These are phyloP conservation scores for Leccinum arenicola DNA, from an alignment of 768 basidiomycete genomes.

Conservation along the genomic window DNA sequence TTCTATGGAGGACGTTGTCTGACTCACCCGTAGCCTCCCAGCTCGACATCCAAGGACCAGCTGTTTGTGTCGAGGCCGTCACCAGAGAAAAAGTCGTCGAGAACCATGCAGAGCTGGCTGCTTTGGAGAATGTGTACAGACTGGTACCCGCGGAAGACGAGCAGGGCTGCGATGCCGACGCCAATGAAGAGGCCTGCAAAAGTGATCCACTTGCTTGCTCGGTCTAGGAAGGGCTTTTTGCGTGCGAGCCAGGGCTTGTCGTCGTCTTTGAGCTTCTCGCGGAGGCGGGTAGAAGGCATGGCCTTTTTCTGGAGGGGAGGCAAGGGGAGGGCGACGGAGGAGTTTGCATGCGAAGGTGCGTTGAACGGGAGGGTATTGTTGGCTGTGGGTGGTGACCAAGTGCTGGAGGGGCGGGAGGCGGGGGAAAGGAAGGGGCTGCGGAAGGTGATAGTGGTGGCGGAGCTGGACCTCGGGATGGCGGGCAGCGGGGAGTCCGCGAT, in stretches of 20 bases:
- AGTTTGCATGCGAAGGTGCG: slow-evolving; percentile 29
- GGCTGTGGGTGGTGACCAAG: slow-evolving; percentile 61
- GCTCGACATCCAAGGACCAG: slow-evolving; percentile 50
- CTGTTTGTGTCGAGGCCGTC: slow-evolving; percentile 39
- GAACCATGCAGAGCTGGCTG: slow-evolving; percentile 40
- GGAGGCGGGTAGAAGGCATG: slow-evolving; percentile 47
- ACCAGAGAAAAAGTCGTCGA: slow-evolving; percentile 48
- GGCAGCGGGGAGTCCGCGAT: slow-evolving; percentile 11
- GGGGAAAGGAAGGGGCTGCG: slow-evolving; percentile 70
- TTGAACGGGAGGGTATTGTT: slow-evolving; percentile 22
- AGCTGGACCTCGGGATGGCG: slow-evolving; percentile 39
- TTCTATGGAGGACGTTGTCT: not conserved
- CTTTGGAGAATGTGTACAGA: slow-evolving; percentile 36
- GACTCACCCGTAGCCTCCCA: slow-evolving; percentile 51
- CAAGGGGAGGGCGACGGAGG: slow-evolving; percentile 35
- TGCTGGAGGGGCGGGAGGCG: slow-evolving; percentile 57
- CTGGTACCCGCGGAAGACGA: slow-evolving; percentile 46
- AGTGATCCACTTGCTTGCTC: slow-evolving; percentile 48
- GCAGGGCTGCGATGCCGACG: slow-evolving; percentile 36
- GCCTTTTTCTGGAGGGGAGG: slow-evolving; percentile 38
- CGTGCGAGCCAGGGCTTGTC: slow-evolving; percentile 47
- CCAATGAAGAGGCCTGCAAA: slow-evolving; percentile 42
- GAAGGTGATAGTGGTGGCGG: slow-evolving; percentile 47
- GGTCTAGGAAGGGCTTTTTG: slow-evolving; percentile 29
- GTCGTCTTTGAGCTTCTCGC: slow-evolving; percentile 46